These are phyloP conservation scores for Dovyalis caffra DNA, from an alignment of 345 rosid species.

Conservation along the genomic window DNA sequence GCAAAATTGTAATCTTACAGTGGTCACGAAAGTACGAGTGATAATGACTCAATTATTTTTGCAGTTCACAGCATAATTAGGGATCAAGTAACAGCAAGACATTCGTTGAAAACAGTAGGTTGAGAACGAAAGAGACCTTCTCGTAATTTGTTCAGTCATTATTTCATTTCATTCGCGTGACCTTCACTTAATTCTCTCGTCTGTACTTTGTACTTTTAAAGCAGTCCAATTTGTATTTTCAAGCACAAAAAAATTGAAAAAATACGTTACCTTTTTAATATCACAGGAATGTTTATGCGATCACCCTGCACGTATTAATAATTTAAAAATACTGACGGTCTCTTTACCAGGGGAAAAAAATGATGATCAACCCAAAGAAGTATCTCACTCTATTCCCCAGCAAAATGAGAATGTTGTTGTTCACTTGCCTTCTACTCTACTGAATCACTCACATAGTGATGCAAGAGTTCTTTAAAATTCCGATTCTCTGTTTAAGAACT, in stretches of 20 bases:
- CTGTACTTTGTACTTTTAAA: background rate
- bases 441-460: too few species aligned
- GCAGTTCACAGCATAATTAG: background rate
- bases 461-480: too few species aligned
- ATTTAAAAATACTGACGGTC: too few species aligned
- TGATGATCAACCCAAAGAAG: too few species aligned
- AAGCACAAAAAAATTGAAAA: background rate
- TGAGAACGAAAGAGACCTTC: background rate
- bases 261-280: background rate
- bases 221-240: background rate
- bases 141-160: background rate
- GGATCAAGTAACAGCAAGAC: constrained; percentile 6
- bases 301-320: background rate
- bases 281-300: background rate
- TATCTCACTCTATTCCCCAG: too few species aligned
- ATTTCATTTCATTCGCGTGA: constrained; percentile 8
- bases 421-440: too few species aligned
- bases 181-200: constrained; percentile 1
- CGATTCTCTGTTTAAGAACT: too few species aligned
- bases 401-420: too few species aligned
- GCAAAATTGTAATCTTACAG: too few species aligned
- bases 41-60: too few species aligned
- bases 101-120: background rate
- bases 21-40: too few species aligned
- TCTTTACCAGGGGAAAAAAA: too few species aligned